A percentile compares a stretch with the other conserved stretches of the same genome.
These are phyloP conservation scores for Neonectria ditissima DNA, from an alignment of 2,329 filamentous ascomycete species.

Conservation along the genomic window DNA sequence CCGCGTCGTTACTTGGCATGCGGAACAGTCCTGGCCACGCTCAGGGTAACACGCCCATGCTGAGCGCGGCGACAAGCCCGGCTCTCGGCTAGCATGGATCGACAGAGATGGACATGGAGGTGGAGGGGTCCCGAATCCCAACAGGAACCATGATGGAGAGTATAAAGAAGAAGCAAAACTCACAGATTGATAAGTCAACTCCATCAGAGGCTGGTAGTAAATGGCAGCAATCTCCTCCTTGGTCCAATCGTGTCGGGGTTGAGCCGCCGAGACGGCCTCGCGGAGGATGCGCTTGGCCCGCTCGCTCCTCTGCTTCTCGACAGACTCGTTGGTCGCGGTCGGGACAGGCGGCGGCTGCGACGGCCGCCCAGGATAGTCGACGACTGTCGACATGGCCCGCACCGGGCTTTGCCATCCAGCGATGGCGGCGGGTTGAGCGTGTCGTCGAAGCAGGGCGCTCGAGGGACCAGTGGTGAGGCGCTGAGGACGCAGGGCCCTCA, in stretches of 20 bases:
- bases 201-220: constrained; percentile 84
- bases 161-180: constrained; percentile 42
- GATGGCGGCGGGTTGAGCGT: constrained; percentile 4
- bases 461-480: constrained; percentile 15
- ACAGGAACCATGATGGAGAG: neutral
- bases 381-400: constrained; percentile 43
- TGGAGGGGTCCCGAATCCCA: neutral
- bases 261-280: constrained; percentile 69
- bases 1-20: constrained; percentile 13
- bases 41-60: constrained; percentile 9
- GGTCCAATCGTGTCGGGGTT: constrained; percentile 80
- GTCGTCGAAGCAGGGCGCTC: constrained; percentile 34
- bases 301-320: constrained; percentile 41
- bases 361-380: constrained; percentile 38
- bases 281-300: constrained; percentile 52
- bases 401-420: constrained; percentile 33
- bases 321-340: constrained; percentile 32
- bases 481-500: constrained; percentile 35
- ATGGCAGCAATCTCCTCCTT: constrained; percentile 83
- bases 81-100: constrained; percentile 10
- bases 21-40: constrained; percentile 17
- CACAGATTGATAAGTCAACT: constrained; percentile 81
- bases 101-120: neutral
- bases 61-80: neutral
- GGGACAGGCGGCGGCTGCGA: constrained; percentile 42